A percentile compares a stretch with the other conserved stretches of the same genome.
phyloP scores from a whole-genome alignment of 106 monocot genomes.

The Apostasia shenzhenica region DNA sequence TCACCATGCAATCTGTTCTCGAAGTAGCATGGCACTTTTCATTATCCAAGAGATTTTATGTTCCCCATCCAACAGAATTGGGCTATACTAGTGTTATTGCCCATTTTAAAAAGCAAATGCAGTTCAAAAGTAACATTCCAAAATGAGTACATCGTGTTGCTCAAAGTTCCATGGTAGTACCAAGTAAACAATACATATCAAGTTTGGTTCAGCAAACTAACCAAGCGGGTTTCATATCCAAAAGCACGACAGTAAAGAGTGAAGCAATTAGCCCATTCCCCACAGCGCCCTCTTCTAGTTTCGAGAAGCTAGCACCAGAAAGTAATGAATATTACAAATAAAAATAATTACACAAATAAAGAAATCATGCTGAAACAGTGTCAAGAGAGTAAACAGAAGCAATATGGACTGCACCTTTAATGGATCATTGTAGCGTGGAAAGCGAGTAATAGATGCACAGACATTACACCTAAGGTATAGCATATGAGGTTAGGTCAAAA shows the following conservation, averaged over 20 bases:
- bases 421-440: slow-evolving; percentile 89
- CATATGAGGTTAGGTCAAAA: not conserved
- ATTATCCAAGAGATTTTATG: not conserved
- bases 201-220: slow-evolving; percentile 22
- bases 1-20: no score
- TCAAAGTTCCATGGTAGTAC: not conserved
- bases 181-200: not conserved
- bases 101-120: not conserved
- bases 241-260: slow-evolving; percentile 92
- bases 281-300: slow-evolving; percentile 92
- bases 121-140: not conserved
- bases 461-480: slow-evolving; percentile 46
- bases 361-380: not conserved
- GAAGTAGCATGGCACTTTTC: no score
- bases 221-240: slow-evolving; percentile 85
- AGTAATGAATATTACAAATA: slow-evolving; percentile 2
- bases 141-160: not conserved
- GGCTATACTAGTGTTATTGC: slow-evolving; percentile 1
- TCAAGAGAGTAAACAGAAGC: not conserved
- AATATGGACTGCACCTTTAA: slow-evolving; percentile 35
- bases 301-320: slow-evolving; percentile 70
- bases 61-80: not conserved
- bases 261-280: slow-evolving; percentile 99
- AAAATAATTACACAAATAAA: not conserved
- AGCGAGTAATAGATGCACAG: slow-evolving; percentile 68